phyloP scores from a whole-genome alignment of 2,329 filamentous ascomycete genomes.

The Parastagonospora avenae region DNA sequence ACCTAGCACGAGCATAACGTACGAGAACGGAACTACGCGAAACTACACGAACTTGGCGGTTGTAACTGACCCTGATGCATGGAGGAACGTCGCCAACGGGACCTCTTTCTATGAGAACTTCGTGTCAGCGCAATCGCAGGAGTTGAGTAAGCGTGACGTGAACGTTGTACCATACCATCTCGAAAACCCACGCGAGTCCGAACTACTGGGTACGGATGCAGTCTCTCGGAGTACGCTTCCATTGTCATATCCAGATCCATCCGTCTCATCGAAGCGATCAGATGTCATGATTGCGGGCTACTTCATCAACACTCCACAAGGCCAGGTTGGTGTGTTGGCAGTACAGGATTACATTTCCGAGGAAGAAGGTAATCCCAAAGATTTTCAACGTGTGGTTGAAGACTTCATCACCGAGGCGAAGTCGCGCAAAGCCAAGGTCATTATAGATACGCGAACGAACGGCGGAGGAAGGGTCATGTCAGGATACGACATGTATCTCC shows the following conservation, averaged over 20 bases:
- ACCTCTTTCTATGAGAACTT: slow-evolving; percentile 48
- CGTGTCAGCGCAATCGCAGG: slow-evolving; percentile 11
- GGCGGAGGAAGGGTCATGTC: slow-evolving; percentile 57
- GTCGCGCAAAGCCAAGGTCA: slow-evolving; percentile 59
- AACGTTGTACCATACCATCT: slow-evolving; percentile 32
- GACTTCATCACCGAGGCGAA: slow-evolving; percentile 56
- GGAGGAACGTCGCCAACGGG: slow-evolving; percentile 42
- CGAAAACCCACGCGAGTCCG: slow-evolving; percentile 35
- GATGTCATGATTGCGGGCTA: slow-evolving; percentile 51
- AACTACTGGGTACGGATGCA: slow-evolving; percentile 24
- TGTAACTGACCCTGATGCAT: slow-evolving; percentile 25
- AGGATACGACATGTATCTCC: slow-evolving; percentile 55
- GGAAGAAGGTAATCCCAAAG: slow-evolving; percentile 16
- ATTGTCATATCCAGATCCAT: slow-evolving; percentile 43
- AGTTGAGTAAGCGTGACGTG: slow-evolving; percentile 31
- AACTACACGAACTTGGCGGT: slow-evolving; percentile 39
- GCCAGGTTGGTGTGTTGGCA: slow-evolving; percentile 55
- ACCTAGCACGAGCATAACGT: slow-evolving; percentile 34
- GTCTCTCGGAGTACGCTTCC: slow-evolving; percentile 31
- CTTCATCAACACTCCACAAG: slow-evolving; percentile 48
- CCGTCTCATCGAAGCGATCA: slow-evolving; percentile 37
- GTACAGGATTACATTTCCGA: slow-evolving; percentile 49
- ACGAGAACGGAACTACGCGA: slow-evolving; percentile 43
- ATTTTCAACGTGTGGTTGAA: slow-evolving; percentile 48
- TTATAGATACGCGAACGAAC: slow-evolving; percentile 69